Evolutionary conservation across 257 asterid species (phyloP).

Genomic region (Nicotiana paniculata): DNA sequence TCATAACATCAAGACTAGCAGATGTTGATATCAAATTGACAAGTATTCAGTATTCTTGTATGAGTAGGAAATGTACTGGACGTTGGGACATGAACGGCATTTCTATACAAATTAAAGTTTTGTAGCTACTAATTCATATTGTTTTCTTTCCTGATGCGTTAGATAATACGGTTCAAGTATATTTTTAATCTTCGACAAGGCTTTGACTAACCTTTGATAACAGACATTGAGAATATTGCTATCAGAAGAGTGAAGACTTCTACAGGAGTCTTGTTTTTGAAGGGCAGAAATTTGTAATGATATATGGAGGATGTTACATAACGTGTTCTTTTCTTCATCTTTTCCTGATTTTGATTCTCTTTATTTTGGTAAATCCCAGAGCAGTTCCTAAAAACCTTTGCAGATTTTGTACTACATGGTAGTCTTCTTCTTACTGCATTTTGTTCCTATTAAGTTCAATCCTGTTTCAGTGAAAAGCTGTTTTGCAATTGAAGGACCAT

Average conservation of each 20-base stretch:
- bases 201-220: too few species aligned
- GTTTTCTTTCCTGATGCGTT: too few species aligned
- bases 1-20: not conserved
- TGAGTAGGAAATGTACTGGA: not conserved
- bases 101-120: not conserved
- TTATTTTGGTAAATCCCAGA: too few species aligned
- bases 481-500: not conserved
- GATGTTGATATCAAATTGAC: not conserved
- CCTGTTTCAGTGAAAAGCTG: not conserved
- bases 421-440: not conserved
- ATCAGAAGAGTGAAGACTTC: too few species aligned
- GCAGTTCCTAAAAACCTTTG: not conserved
- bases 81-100: not conserved
- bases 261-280: too few species aligned
- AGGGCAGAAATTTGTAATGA: too few species aligned
- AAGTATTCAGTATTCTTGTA: not conserved
- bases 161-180: too few species aligned
- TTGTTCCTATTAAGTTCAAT: not conserved
- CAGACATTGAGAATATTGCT: too few species aligned
- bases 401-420: not conserved
- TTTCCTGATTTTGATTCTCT: too few species aligned
- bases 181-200: too few species aligned
- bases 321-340: too few species aligned
- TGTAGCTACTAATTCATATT: not conserved
- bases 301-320: too few species aligned